phyloP scores from a whole-genome alignment of 352 stramenopile species.

The Vaucheria bursata region DNA sequence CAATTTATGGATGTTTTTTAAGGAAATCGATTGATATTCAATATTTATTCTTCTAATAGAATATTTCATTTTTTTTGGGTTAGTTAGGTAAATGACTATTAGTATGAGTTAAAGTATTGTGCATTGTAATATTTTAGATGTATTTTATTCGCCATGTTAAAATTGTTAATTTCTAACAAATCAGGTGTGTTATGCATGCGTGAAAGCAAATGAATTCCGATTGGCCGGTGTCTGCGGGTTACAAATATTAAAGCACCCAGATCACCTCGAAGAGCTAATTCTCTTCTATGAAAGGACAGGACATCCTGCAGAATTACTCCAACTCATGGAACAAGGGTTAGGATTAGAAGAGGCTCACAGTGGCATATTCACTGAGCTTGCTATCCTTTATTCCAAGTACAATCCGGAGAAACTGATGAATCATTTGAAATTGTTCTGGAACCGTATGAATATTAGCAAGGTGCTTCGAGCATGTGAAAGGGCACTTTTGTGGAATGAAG shows the following conservation, averaged over 20 bases:
- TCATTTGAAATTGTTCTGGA: slow-evolving; percentile 99
- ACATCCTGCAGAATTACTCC: slow-evolving; percentile 91
- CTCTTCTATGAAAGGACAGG: slow-evolving; percentile 96
- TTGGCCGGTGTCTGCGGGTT: slow-evolving; percentile 93
- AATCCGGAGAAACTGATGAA: slow-evolving; percentile 98
- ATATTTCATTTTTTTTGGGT: too few species aligned
- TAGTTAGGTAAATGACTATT: too few species aligned
- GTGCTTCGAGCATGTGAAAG: slow-evolving; percentile 93
- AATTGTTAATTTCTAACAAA: not conserved
- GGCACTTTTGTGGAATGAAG: slow-evolving; percentile 92
- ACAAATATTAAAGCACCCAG: slow-evolving; percentile 98
- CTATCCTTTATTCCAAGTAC: slow-evolving; percentile 99
- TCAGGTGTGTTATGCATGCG: slow-evolving; percentile 68
- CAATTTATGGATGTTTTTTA: too few species aligned
- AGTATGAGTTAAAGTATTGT: too few species aligned
- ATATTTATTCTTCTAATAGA: too few species aligned
- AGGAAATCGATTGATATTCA: too few species aligned
- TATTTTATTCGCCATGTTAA: not conserved
- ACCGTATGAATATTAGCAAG: slow-evolving; percentile 97
- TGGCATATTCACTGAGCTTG: slow-evolving; percentile 98
- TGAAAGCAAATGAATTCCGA: slow-evolving; percentile 94
- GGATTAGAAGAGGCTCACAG: slow-evolving; percentile 95
- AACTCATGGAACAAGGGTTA: slow-evolving; percentile 97
- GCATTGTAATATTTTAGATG: not conserved
- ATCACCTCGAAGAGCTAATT: slow-evolving; percentile 98